A percentile compares a stretch with the other conserved stretches of the same genome.
phyloP scores from a whole-genome alignment of 257 asterid genomes.

The Solanum chiquidenum region DNA sequence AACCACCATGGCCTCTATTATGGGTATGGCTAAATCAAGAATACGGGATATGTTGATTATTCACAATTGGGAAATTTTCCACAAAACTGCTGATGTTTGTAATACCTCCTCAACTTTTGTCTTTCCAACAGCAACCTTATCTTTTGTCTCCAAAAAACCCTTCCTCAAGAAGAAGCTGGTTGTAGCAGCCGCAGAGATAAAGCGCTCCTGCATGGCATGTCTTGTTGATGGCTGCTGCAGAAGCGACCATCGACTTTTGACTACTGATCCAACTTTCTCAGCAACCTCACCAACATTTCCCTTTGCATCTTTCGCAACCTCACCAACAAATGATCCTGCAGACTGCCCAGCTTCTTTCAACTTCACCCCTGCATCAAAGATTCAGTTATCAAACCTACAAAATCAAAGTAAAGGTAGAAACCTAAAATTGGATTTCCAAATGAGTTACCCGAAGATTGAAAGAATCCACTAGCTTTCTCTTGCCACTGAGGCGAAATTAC shows the following conservation, averaged over 20 bases:
- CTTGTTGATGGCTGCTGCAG: slow-evolving; percentile 84
- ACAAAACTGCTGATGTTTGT: not conserved
- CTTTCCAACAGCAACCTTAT: slow-evolving; percentile 77
- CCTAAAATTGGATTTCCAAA: not conserved
- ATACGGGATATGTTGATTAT: not conserved
- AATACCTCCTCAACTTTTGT: slow-evolving; percentile 84
- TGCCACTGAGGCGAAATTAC: slow-evolving; percentile 73
- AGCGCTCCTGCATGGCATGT: slow-evolving; percentile 76
- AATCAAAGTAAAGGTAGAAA: not conserved
- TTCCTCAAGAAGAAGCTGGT: slow-evolving; percentile 74
- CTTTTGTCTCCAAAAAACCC: slow-evolving; percentile 86
- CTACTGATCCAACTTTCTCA: slow-evolving; percentile 69
- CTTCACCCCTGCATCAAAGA: slow-evolving; percentile 47
- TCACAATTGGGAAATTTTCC: not conserved
- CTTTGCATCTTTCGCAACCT: slow-evolving; percentile 87
- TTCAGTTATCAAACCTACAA: not conserved
- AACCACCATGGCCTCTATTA: not conserved
- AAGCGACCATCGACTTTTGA: slow-evolving; percentile 76
- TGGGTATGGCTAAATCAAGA: not conserved
- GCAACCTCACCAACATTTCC: slow-evolving; percentile 77
- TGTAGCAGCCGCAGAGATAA: slow-evolving; percentile 81
- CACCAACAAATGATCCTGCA: slow-evolving; percentile 79
- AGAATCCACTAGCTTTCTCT: slow-evolving; percentile 72
- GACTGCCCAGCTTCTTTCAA: slow-evolving; percentile 76
- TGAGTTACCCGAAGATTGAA: slow-evolving; percentile 70